These are phyloP conservation scores for Phellopilus nigrolimitatus DNA, from an alignment of 1,284 basidiomycete genomes.

Conservation along the genomic window DNA sequence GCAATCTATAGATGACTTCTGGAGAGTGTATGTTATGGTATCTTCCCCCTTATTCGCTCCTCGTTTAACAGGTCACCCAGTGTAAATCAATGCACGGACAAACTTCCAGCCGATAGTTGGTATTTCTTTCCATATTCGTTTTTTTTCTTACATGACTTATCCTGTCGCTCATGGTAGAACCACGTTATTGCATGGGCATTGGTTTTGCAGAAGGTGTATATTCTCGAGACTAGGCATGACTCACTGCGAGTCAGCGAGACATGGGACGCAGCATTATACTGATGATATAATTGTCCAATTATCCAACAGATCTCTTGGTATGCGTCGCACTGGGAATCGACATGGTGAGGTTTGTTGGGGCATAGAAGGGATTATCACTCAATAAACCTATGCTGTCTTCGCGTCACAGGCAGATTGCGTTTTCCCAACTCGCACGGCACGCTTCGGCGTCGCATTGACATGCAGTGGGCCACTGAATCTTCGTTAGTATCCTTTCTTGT, in stretches of 20 bases:
- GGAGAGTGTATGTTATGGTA: constrained; percentile 60
- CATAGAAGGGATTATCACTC: no score
- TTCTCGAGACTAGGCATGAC: no score
- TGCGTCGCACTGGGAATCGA: constrained; percentile 86
- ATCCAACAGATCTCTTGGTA: constrained; percentile 83
- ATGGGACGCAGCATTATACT: no score
- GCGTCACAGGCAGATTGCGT: constrained; percentile 74
- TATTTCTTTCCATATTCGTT: constrained; percentile 16
- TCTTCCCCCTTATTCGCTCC: neutral
- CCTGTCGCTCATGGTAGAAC: constrained; percentile 41
- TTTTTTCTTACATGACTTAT: constrained; percentile 13
- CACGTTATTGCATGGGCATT: constrained; percentile 84
- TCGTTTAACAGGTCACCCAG: constrained; percentile 35
- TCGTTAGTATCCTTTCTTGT: constrained; percentile 53
- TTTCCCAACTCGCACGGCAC: constrained; percentile 81
- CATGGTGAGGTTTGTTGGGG: constrained; percentile 65
- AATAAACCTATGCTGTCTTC: constrained; percentile 5
- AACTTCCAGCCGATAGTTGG: constrained; percentile 68
- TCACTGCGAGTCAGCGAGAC: no score
- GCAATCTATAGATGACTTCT: constrained; percentile 61
- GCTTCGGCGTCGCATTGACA: constrained; percentile 83
- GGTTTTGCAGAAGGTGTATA: constrained; percentile 78
- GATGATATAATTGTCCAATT: no score
- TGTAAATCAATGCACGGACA: constrained; percentile 74
- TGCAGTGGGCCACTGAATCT: constrained; percentile 75